These are phyloP conservation scores for Phytophthora pinifolia DNA, from an alignment of 352 stramenopile genomes.

Conservation along the genomic window DNA sequence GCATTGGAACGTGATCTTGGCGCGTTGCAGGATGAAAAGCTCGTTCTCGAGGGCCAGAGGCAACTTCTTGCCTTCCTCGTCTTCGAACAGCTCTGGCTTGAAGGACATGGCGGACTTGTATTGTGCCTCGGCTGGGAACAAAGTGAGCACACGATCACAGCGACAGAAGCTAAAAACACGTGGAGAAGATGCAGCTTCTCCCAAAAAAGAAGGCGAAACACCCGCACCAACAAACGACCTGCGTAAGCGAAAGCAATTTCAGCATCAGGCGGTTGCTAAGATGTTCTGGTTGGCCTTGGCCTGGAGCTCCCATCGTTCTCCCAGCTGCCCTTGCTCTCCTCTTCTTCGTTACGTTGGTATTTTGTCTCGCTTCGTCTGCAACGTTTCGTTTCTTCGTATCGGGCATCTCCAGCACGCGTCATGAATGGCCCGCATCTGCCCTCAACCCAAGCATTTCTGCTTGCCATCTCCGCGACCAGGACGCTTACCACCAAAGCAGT, in stretches of 20 bases:
- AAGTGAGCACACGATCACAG: conserved; percentile 12
- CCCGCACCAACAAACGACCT: conserved; percentile 17
- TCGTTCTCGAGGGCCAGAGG: conserved; percentile 80
- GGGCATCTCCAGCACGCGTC: not conserved
- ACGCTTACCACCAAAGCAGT: not conserved
- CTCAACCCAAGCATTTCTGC: not conserved
- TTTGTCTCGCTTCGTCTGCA: conserved; percentile 1
- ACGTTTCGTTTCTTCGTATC: not conserved
- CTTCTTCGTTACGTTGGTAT: conserved; percentile 1
- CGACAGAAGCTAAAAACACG: conserved; percentile 7
- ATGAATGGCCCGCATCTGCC: not conserved
- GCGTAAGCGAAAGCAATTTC: conserved; percentile 9
- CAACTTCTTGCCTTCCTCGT: conserved; percentile 65
- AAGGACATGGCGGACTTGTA: conserved; percentile 58
- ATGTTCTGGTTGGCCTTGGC: not conserved
- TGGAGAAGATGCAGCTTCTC: not conserved
- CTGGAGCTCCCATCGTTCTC: not conserved
- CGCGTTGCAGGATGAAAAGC: conserved; percentile 81
- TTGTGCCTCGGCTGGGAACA: not conserved
- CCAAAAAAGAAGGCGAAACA: conserved; percentile 34
- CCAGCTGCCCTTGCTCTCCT: conserved; percentile 1
- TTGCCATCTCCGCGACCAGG: conserved; percentile 5
- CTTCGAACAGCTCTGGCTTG: conserved; percentile 65
- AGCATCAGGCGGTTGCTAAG: conserved; percentile 13
- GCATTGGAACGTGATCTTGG: conserved; percentile 78